A percentile compares a stretch with the other conserved stretches of the same genome.
Evolutionary conservation across 148 eudicot species (phyloP).

Genomic region (Rhododendron vialii): DNA sequence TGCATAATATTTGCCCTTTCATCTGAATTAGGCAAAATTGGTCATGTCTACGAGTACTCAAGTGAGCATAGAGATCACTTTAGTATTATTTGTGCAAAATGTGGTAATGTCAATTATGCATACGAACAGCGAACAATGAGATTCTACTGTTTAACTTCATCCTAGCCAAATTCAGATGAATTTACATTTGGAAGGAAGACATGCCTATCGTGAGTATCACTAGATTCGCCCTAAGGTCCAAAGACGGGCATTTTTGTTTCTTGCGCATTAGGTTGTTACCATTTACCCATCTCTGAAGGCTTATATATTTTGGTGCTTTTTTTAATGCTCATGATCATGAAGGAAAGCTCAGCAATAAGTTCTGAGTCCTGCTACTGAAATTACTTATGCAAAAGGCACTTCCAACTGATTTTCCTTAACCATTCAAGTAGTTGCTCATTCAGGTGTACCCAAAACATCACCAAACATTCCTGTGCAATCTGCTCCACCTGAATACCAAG

Average conservation of each 20-base stretch:
- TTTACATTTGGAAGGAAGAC: background rate
- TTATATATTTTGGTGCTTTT: background rate
- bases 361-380: background rate
- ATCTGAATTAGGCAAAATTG: background rate
- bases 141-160: background rate
- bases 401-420: background rate
- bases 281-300: background rate
- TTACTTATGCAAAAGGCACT: background rate
- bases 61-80: background rate
- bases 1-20: background rate
- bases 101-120: background rate
- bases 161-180: background rate
- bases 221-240: background rate
- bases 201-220: background rate
- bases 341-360: slow-evolving; percentile 4
- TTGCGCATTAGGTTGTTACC: background rate
- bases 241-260: background rate
- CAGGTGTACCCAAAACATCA: slow-evolving; percentile 30
- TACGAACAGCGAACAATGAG: background rate
- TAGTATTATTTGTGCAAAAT: background rate
- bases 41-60: background rate
- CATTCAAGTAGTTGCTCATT: slow-evolving; percentile 12
- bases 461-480: slow-evolving; percentile 17
- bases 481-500: slow-evolving; percentile 32
- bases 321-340: slow-evolving; percentile 6